Percentiles rank a stretch among this genome's conserved stretches.
Conservation (phyloP, 1,139 yeast species). For the Lodderomyces metapsilosis region DNA sequence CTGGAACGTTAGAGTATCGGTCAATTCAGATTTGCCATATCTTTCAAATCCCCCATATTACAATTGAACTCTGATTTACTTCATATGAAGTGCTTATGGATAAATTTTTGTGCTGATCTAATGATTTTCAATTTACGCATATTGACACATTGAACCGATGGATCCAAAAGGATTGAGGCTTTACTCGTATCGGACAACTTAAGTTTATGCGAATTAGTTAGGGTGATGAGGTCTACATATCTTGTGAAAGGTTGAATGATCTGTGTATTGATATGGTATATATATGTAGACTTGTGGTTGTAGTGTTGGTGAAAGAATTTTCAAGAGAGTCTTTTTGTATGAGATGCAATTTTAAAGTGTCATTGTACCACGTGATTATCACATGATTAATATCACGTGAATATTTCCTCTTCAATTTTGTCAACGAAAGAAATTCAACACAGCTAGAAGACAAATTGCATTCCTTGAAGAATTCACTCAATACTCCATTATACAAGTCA, state of each 20-base stretch:
- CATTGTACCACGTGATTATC: not conserved
- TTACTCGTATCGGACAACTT: conserved; percentile 42
- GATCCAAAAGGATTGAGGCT: conserved; percentile 16
- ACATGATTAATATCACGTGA: not conserved
- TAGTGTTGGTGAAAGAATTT: not conserved
- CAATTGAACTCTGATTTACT: not conserved
- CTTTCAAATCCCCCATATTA: too few species aligned
- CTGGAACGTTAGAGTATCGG: not conserved
- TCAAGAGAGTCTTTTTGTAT: too few species aligned
- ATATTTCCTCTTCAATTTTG: not conserved
- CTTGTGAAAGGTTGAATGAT: not conserved
- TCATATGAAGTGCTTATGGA: conserved; percentile 41
- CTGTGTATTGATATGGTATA: not conserved
- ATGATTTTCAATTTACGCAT: conserved; percentile 35
- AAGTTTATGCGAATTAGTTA: conserved; percentile 48
- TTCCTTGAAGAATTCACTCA: not conserved
- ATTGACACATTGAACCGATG: conserved; percentile 54
- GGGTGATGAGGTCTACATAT: too few species aligned
- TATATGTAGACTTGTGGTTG: not conserved
- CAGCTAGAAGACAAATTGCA: too few species aligned
- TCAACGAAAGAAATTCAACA: too few species aligned
- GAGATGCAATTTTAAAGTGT: too few species aligned
- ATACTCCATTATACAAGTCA: not conserved
- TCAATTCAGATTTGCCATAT: too few species aligned
- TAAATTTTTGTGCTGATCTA: conserved; percentile 34